phyloP scores from a whole-genome alignment of 371 early-diverging fungal genomes.

The Paraphysoderma sedebokerense region DNA sequence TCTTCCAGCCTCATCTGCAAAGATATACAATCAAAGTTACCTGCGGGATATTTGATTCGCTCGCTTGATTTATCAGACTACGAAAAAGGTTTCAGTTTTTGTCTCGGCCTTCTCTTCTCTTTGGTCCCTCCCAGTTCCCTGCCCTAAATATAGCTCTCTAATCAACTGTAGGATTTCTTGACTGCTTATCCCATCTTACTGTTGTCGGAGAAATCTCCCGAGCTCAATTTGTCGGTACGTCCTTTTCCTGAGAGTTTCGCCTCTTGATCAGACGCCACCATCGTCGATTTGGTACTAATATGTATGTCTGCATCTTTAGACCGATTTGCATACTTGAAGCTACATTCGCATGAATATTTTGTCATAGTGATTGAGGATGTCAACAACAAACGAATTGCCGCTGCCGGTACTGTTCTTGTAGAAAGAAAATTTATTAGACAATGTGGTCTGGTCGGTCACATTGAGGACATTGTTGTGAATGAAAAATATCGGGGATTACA shows the following conservation, averaged over 20 bases:
- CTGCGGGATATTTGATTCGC: conserved; percentile 59
- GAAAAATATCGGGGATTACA: conserved; percentile 86
- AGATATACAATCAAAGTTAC: conserved; percentile 48
- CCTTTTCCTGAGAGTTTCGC: neutral
- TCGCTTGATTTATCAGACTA: conserved; percentile 71
- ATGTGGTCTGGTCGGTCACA: conserved; percentile 58
- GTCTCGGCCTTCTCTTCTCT: conserved; percentile 20
- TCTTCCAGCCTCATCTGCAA: conserved; percentile 49
- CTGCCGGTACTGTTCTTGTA: conserved; percentile 84
- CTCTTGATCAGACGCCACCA: conserved; percentile 1
- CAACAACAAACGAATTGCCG: conserved; percentile 43
- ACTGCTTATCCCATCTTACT: conserved; percentile 52
- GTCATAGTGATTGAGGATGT: conserved; percentile 64
- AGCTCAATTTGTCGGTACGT: conserved; percentile 38
- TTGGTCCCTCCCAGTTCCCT: conserved; percentile 17
- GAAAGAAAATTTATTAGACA: conserved; percentile 91
- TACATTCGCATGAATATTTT: conserved; percentile 55
- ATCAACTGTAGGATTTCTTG: conserved; percentile 31
- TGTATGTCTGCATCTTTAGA: conserved; percentile 15
- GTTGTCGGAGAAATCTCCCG: conserved; percentile 52
- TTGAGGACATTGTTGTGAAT: conserved; percentile 83
- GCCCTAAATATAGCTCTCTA: conserved; percentile 9
- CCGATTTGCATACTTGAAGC: conserved; percentile 50
- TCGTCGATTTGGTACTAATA: neutral
- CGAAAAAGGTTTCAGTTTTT: conserved; percentile 34